Evolutionary conservation across 805 yeast genomes (phyloP).

Genomic region (Kluyveromyces siamensis): DNA sequence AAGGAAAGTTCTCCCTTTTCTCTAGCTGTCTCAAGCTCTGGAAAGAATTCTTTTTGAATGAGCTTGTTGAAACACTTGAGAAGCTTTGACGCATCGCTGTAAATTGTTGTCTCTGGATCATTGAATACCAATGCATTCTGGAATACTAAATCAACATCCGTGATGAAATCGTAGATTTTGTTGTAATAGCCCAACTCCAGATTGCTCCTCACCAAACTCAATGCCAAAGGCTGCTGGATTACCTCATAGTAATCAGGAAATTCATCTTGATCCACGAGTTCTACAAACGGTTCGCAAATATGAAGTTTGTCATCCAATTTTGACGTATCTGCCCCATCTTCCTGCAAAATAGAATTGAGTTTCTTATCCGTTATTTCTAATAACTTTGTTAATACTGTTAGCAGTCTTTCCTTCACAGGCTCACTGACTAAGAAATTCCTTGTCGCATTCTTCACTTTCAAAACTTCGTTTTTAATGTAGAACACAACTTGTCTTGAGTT

Average conservation of each 20-base stretch:
- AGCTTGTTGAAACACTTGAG: slow-evolving; percentile 39
- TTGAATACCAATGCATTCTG: slow-evolving; percentile 73
- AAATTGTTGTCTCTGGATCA: slow-evolving; percentile 61
- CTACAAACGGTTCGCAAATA: slow-evolving; percentile 64
- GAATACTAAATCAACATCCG: slow-evolving; percentile 56
- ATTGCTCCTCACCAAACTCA: slow-evolving; percentile 46
- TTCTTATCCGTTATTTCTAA: slow-evolving; percentile 23
- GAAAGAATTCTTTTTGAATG: slow-evolving; percentile 19
- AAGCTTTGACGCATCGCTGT: slow-evolving; percentile 60
- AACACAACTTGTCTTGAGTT: slow-evolving; percentile 52
- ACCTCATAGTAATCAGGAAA: slow-evolving; percentile 77
- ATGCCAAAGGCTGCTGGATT: slow-evolving; percentile 66
- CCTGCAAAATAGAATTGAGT: slow-evolving; percentile 10
- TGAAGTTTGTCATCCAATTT: slow-evolving; percentile 22
- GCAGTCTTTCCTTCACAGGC: slow-evolving; percentile 15
- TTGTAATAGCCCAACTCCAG: slow-evolving; percentile 44
- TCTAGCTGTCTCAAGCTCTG: slow-evolving; percentile 20
- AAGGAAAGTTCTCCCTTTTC: slow-evolving; percentile 26
- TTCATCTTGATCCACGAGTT: slow-evolving; percentile 56
- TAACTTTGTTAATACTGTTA: slow-evolving; percentile 16
- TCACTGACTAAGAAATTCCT: slow-evolving; percentile 24
- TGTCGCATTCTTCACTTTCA: slow-evolving; percentile 29
- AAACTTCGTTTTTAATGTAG: slow-evolving; percentile 44
- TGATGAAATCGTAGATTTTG: slow-evolving; percentile 49
- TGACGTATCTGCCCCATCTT: slow-evolving; percentile 8